Conservation (phyloP, 192 early-diverging fungal species). For the Backusella tuberculispora region DNA sequence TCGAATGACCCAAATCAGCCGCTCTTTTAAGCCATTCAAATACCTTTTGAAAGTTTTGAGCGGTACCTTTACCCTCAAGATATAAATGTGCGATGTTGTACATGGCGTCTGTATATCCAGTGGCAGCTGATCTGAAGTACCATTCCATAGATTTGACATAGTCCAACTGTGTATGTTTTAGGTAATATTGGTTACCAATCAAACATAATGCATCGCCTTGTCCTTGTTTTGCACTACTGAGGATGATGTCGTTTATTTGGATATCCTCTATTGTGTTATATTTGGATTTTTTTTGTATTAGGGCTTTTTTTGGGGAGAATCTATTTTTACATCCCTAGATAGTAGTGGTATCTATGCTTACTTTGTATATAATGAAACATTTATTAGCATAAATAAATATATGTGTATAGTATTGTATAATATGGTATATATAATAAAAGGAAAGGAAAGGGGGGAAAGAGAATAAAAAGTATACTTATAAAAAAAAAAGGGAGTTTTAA, state of each 20-base stretch:
- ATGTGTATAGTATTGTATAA: too few relatives aligned
- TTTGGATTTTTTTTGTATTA: too few relatives aligned
- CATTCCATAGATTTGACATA: constrained; percentile 16
- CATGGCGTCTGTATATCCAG: background rate
- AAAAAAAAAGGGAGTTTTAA: constrained; percentile 7
- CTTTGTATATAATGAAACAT: constrained; percentile 5
- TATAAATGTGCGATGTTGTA: background rate
- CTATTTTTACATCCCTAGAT: too few relatives aligned
- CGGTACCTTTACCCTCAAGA: background rate
- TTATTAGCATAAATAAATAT: background rate
- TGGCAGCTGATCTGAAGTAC: constrained; percentile 5
- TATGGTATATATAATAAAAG: background rate
- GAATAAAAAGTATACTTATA: too few relatives aligned
- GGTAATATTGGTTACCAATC: background rate
- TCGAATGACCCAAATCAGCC: background rate
- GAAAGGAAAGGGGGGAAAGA: background rate
- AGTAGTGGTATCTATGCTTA: background rate
- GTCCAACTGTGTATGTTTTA: background rate
- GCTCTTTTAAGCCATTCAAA: constrained; percentile 7
- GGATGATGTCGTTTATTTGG: background rate
- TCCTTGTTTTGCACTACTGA: background rate
- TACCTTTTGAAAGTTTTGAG: background rate
- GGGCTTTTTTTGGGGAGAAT: too few relatives aligned
- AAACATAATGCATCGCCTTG: background rate
- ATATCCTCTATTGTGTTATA: background rate